Evolutionary conservation across 352 stramenopile species (phyloP).

Genomic region (Poterioochromonas sp.): DNA sequence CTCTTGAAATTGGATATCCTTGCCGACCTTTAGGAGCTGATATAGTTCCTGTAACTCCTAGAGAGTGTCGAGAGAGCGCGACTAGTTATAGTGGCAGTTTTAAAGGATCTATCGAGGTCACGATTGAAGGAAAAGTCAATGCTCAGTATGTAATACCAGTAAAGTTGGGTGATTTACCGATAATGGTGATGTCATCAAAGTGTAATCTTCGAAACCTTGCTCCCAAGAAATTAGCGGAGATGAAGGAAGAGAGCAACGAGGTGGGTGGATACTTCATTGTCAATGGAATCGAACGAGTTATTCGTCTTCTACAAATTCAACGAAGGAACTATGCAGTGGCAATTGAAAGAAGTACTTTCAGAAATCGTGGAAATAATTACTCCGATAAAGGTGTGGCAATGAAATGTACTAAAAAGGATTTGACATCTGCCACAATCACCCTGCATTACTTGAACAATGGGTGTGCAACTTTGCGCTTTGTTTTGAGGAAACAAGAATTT

Average conservation of each 20-base stretch:
- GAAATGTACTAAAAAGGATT: slow-evolving; percentile 86
- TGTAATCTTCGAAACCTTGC: slow-evolving; percentile 83
- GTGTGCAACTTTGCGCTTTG: slow-evolving; percentile 88
- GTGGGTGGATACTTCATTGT: slow-evolving; percentile 99
- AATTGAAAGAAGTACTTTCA: slow-evolving; percentile 91
- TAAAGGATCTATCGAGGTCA: slow-evolving; percentile 2
- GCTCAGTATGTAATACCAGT: not conserved
- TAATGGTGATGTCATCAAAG: slow-evolving; percentile 91
- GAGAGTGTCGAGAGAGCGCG: slow-evolving; percentile 26
- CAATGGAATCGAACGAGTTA: slow-evolving; percentile 95
- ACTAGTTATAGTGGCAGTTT: slow-evolving; percentile 26
- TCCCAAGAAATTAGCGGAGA: slow-evolving; percentile 70
- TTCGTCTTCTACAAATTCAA: slow-evolving; percentile 90
- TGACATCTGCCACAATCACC: slow-evolving; percentile 90
- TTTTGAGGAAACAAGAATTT: slow-evolving; percentile 95
- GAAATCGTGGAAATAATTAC: slow-evolving; percentile 80
- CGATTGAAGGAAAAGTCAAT: slow-evolving; percentile 9
- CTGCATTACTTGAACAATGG: slow-evolving; percentile 96
- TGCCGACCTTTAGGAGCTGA: slow-evolving; percentile 65
- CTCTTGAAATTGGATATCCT: not conserved
- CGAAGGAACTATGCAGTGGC: slow-evolving; percentile 68
- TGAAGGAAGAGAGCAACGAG: slow-evolving; percentile 84
- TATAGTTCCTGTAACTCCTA: slow-evolving; percentile 35
- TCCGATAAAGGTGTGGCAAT: slow-evolving; percentile 93
- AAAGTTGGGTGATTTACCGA: slow-evolving; percentile 83